Percentiles rank a stretch among this genome's conserved stretches.
These are phyloP conservation scores for Sabuloglossum arenarium DNA, from an alignment of 495 filamentous ascomycete species.

Conservation along the genomic window DNA sequence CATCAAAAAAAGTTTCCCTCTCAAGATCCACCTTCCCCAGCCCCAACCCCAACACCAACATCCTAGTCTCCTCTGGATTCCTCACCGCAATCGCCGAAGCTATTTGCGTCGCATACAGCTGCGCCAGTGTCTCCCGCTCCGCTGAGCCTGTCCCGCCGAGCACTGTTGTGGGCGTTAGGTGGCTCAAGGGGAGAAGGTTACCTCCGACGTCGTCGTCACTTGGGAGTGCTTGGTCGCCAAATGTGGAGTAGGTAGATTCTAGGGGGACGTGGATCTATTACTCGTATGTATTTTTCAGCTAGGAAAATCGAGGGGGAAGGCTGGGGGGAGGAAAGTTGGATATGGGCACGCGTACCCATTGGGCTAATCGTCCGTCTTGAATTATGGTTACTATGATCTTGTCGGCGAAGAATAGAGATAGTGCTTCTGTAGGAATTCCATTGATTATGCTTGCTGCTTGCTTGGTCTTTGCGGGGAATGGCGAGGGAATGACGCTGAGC, in stretches of 20 bases:
- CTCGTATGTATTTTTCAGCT: no score
- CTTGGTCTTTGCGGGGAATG: slow-evolving; percentile 63
- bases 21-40: slow-evolving; percentile 39
- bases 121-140: slow-evolving; percentile 63
- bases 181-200: slow-evolving; percentile 48
- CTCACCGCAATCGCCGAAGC: slow-evolving; percentile 54
- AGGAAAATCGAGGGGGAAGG: background rate
- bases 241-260: slow-evolving; percentile 37
- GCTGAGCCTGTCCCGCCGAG: slow-evolving; percentile 56
- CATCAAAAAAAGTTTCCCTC: slow-evolving; percentile 58
- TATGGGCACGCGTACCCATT: slow-evolving; percentile 69
- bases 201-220: slow-evolving; percentile 25
- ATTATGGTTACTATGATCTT: slow-evolving; percentile 83
- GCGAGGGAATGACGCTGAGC: slow-evolving; percentile 14
- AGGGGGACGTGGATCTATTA: slow-evolving; percentile 76
- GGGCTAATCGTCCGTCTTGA: slow-evolving; percentile 65
- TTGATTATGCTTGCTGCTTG: slow-evolving; percentile 40
- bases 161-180: slow-evolving; percentile 71
- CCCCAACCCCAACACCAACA: slow-evolving; percentile 66
- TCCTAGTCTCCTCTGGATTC: slow-evolving; percentile 54
- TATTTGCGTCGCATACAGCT: slow-evolving; percentile 75
- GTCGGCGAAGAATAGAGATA: slow-evolving; percentile 57
- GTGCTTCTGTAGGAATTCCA: slow-evolving; percentile 50
- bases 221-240: slow-evolving; percentile 31
- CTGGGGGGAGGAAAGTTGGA: background rate